A percentile compares a stretch with the other conserved stretches of the same genome.
These are phyloP conservation scores for Penicillium palitans DNA, from an alignment of 2,329 filamentous ascomycete genomes.

Conservation along the genomic window DNA sequence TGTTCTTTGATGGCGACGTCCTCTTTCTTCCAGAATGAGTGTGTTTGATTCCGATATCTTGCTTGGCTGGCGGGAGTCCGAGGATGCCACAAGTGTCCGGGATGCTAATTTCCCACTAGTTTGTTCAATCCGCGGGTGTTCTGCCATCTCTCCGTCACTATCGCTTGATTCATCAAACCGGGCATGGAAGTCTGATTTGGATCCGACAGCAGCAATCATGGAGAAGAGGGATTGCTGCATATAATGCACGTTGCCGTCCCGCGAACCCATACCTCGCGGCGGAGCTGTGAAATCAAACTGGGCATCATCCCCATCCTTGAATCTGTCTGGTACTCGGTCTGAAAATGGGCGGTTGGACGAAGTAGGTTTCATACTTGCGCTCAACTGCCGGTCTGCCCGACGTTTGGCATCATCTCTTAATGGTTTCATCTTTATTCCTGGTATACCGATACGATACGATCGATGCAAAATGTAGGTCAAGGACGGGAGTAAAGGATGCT, in stretches of 20 bases:
- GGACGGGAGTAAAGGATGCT: constrained; percentile 4
- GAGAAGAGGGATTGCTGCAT: constrained; percentile 96
- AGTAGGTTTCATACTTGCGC: constrained; percentile 43
- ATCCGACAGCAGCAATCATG: constrained; percentile 84
- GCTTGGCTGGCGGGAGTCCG: constrained; percentile 4
- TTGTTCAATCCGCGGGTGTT: constrained; percentile 20
- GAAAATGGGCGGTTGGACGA: constrained; percentile 48
- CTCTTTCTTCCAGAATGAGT: constrained; percentile 34
- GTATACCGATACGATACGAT: constrained; percentile 5
- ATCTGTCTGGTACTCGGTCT: constrained; percentile 57
- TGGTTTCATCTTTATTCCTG: constrained; percentile 33
- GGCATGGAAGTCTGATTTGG: constrained; percentile 76
- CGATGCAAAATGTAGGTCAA: constrained; percentile 4
- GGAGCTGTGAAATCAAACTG: constrained; percentile 62
- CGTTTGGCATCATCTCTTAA: constrained; percentile 44
- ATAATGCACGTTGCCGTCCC: constrained; percentile 55
- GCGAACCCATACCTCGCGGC: constrained; percentile 39
- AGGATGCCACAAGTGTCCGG: constrained; percentile 3
- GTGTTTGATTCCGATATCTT: constrained; percentile 5
- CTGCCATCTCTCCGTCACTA: constrained; percentile 61
- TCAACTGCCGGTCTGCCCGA: constrained; percentile 44
- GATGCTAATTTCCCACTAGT: constrained; percentile 1
- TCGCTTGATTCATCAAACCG: constrained; percentile 83
- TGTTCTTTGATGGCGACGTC: constrained; percentile 56
- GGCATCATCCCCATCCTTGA: constrained; percentile 59